These are phyloP conservation scores for Mycogone perniciosa DNA, from an alignment of 2,329 filamentous ascomycete genomes.

Conservation along the genomic window DNA sequence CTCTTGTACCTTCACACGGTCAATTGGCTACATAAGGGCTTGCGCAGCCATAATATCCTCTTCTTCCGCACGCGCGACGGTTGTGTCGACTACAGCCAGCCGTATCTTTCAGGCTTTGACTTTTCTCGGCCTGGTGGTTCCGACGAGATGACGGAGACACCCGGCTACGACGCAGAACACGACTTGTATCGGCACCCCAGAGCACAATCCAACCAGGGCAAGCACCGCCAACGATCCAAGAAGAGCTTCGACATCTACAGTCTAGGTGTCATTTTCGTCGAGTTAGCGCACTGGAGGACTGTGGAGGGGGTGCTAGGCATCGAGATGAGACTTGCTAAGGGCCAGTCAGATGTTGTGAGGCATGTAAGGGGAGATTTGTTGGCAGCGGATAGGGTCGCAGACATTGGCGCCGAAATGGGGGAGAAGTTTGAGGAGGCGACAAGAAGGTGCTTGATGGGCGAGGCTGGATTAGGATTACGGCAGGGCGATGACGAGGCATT, in stretches of 20 bases:
- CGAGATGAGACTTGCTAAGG: constrained; percentile 27
- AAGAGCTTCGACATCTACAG: constrained; percentile 49
- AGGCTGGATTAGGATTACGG: constrained; percentile 29
- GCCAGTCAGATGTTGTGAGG: constrained; percentile 32
- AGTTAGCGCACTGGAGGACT: constrained; percentile 47
- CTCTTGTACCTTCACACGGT: constrained; percentile 49
- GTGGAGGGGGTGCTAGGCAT: constrained; percentile 39
- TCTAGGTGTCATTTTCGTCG: constrained; percentile 45
- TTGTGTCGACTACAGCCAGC: constrained; percentile 32
- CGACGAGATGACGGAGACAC: constrained; percentile 46
- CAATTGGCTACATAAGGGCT: constrained; percentile 54
- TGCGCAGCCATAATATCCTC: constrained; percentile 47
- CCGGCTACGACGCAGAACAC: constrained; percentile 36
- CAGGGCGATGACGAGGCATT: constrained; percentile 35
- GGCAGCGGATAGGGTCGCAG: constrained; percentile 22
- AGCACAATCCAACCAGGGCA: constrained; percentile 31
- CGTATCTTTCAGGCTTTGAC: constrained; percentile 48
- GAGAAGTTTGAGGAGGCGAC: constrained; percentile 34
- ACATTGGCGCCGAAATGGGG: constrained; percentile 34
- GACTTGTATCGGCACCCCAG: constrained; percentile 47
- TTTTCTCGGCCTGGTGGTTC: constrained; percentile 44
- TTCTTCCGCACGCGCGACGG: constrained; percentile 36
- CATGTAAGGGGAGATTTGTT: constrained; percentile 30
- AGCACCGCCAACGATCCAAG: constrained; percentile 31
- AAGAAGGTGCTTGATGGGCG: constrained; percentile 31